phyloP scores from a whole-genome alignment of 1,139 yeast species.

The Schizosaccharomyces versatilis region DNA sequence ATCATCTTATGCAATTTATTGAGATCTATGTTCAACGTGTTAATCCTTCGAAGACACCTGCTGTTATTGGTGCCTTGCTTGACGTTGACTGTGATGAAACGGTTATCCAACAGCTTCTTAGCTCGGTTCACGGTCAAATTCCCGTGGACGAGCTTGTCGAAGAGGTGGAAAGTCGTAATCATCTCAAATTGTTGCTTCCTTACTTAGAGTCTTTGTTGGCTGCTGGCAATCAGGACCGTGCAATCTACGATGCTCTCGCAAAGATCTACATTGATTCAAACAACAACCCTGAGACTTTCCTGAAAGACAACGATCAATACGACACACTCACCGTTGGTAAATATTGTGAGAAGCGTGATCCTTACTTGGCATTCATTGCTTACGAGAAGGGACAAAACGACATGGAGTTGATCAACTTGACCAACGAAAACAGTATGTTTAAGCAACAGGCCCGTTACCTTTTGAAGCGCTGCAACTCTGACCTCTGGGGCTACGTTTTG shows the following conservation, averaged over 20 bases:
- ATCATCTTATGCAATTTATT: constrained; percentile 83
- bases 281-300: constrained; percentile 90
- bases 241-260: constrained; percentile 83
- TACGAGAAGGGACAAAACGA: constrained; percentile 89
- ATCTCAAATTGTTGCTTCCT: constrained; percentile 75
- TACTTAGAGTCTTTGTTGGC: constrained; percentile 75
- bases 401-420: constrained; percentile 66
- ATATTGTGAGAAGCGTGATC: constrained; percentile 97
- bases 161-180: constrained; percentile 91
- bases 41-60: constrained; percentile 85
- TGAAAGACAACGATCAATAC: constrained; percentile 71
- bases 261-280: constrained; percentile 93
- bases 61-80: constrained; percentile 82
- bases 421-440: constrained; percentile 94
- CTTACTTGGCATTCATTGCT: constrained; percentile 89
- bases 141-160: constrained; percentile 74
- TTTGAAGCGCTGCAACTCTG: constrained; percentile 60
- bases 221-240: constrained; percentile 76
- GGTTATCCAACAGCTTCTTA: constrained; percentile 58
- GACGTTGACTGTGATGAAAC: constrained; percentile 94
- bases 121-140: constrained; percentile 81
- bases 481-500: constrained; percentile 64
- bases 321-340: constrained; percentile 88
- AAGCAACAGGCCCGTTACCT: constrained; percentile 94
- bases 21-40: constrained; percentile 96